Evolutionary conservation across 164 flowering plant species (phyloP), one percentile per base, ranked within the genome.

Genomic region (Amborella trichopoda): DNA sequence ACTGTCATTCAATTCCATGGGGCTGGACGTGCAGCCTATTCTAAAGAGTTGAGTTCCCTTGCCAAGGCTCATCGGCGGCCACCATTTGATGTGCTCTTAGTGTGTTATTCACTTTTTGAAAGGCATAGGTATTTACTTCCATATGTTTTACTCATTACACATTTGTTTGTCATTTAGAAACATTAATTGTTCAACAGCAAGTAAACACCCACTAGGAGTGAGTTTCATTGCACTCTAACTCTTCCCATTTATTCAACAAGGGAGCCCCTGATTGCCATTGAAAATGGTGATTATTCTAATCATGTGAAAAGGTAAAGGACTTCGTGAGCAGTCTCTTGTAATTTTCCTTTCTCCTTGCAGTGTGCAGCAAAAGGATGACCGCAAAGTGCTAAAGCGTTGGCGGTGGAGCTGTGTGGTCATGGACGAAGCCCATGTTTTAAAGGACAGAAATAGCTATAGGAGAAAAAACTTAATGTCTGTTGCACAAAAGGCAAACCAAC

Each of bases 371-470:
- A 90, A 86, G 69, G 98, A 90, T 56, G 95, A 90, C 45, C 98
- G 98, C 27, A 90, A 78, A 67, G 51, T 77, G 49, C 71, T 90
- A 50, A 90, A 71, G 58, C 81, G 80, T 5, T 90, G 83, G 91
- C 57, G 53, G 26, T 90, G 98, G 98, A 90, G 89, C 65, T 90
- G 98, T 61, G 89, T 90, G 42, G 54, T 90, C 49, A 83, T 90
- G 94, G 98, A 90, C 65, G 98, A 90, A 62, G 95, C 98, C 52
- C 98, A 90, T 86, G 95, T 88, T 44, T 73, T 90, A 55, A 90
- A 90, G 70, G 95, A 90, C 59, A 90, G 71, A 68, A 78, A 64
- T 60, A 90, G 95, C 70, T 90, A 79, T 60, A 74, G 98, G 64
- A 79, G 98, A 91, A 90, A 90, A 63, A 90, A 86, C 54, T 64